phyloP scores from a whole-genome alignment of 2,329 filamentous ascomycete genomes.

The Arthrobotrys pseudoclavata region DNA sequence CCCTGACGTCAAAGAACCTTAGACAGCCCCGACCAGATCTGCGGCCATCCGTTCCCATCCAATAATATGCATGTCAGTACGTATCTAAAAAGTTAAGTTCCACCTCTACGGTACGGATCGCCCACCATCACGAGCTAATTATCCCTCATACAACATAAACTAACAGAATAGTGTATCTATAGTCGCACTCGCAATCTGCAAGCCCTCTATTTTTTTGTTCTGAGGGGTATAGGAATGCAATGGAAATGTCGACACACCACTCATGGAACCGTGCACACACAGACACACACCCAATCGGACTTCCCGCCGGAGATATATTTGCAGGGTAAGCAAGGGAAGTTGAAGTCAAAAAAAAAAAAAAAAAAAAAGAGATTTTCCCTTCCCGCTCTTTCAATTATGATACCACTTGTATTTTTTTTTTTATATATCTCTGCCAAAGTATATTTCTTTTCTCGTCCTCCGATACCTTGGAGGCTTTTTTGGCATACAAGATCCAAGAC shows the following conservation, averaged over 20 bases:
- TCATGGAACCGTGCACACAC: not conserved
- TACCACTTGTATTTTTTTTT: not conserved
- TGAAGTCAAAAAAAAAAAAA: not conserved
- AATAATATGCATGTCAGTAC: conserved; percentile 6
- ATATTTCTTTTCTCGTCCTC: not conserved
- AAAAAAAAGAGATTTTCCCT: not conserved
- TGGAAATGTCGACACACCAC: conserved; percentile 8
- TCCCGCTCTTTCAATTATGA: not conserved
- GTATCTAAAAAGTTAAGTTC: conserved; percentile 4
- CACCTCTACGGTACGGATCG: conserved; percentile 45
- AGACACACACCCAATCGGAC: not conserved
- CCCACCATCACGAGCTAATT: conserved; percentile 33
- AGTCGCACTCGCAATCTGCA: conserved; percentile 31
- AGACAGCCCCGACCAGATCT: conserved; percentile 18
- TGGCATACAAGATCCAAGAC: conserved; percentile 11
- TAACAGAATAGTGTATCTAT: not conserved
- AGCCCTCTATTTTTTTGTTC: not conserved
- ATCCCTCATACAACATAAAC: conserved; percentile 35
- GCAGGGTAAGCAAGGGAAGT: not conserved
- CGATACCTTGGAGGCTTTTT: not conserved
- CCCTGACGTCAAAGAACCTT: not conserved
- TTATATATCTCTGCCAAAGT: no score
- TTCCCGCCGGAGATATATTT: conserved; percentile 48
- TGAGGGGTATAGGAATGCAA: conserved; percentile 18
- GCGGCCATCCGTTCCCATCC: conserved; percentile 29